Evolutionary conservation across 371 early-diverging fungal genomes (phyloP).

Genomic region (Ordospora pajunii): DNA sequence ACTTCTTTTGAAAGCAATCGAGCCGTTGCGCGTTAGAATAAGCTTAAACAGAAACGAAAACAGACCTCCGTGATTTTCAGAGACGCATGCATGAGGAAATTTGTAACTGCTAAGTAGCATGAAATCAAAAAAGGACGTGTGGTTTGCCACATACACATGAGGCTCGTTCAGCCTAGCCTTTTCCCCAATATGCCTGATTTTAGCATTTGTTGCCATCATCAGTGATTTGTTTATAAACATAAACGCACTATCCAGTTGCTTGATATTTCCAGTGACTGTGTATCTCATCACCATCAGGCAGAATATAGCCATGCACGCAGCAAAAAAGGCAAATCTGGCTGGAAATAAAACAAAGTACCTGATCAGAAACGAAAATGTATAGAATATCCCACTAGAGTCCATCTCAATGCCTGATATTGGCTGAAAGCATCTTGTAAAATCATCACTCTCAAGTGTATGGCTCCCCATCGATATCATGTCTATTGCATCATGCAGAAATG

Average conservation of each 20-base stretch:
- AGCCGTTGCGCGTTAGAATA: slow-evolving; percentile 66
- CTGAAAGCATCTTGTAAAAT: slow-evolving; percentile 51
- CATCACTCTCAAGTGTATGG: slow-evolving; percentile 47
- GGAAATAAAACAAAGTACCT: slow-evolving; percentile 56
- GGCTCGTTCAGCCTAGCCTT: slow-evolving; percentile 64
- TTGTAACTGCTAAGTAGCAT: slow-evolving; percentile 66
- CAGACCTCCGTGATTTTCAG: slow-evolving; percentile 65
- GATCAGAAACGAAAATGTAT: slow-evolving; percentile 48
- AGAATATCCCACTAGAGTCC: slow-evolving; percentile 37
- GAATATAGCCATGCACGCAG: background rate
- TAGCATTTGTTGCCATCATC: slow-evolving; percentile 33
- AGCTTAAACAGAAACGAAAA: slow-evolving; percentile 67
- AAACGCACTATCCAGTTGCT: slow-evolving; percentile 3
- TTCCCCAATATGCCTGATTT: slow-evolving; percentile 64
- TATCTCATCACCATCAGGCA: slow-evolving; percentile 9
- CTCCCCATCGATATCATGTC: slow-evolving; percentile 45
- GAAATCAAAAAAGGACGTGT: slow-evolving; percentile 72
- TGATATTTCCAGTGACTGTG: background rate
- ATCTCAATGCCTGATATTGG: slow-evolving; percentile 33
- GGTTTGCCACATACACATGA: slow-evolving; percentile 69
- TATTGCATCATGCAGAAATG: slow-evolving; percentile 54
- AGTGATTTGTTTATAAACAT: slow-evolving; percentile 34
- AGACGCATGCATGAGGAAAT: slow-evolving; percentile 69
- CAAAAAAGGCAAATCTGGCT: slow-evolving; percentile 32
- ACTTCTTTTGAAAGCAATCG: slow-evolving; percentile 68